These are phyloP conservation scores for Cryptosporidium ryanae DNA, from an alignment of 169 alveolate genomes.

Conservation along the genomic window DNA sequence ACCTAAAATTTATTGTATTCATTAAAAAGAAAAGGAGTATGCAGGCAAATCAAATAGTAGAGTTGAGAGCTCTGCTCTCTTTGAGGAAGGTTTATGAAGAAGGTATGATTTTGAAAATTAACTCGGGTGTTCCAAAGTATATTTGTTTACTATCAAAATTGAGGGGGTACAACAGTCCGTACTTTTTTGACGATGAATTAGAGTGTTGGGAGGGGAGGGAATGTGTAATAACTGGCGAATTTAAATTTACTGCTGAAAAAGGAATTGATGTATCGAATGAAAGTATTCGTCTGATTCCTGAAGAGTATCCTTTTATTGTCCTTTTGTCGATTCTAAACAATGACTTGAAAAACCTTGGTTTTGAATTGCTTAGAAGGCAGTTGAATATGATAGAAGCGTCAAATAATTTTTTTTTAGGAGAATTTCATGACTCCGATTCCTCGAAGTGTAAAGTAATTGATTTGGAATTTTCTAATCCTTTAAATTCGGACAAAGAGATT, in stretches of 20 bases:
- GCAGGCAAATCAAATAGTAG: constrained; percentile 51
- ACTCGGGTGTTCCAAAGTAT: constrained; percentile 18
- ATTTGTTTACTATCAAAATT: constrained; percentile 39
- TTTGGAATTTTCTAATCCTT: not conserved
- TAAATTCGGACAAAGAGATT: not conserved
- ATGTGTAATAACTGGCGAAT: constrained; percentile 45
- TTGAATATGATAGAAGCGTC: constrained; percentile 17
- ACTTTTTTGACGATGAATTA: constrained; percentile 36
- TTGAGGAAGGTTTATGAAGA: constrained; percentile 40
- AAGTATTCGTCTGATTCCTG: constrained; percentile 25
- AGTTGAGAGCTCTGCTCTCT: constrained; percentile 43
- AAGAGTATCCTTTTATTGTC: not conserved
- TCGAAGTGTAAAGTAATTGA: not conserved
- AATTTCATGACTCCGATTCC: too few species aligned
- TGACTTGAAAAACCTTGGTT: constrained; percentile 14
- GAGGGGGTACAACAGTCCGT: constrained; percentile 36
- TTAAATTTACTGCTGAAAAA: constrained; percentile 23
- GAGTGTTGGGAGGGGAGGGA: constrained; percentile 74
- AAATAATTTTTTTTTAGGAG: not conserved
- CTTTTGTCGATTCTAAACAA: constrained; percentile 1
- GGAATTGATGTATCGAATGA: constrained; percentile 56
- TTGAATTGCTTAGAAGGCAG: constrained; percentile 20
- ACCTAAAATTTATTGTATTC: not conserved
- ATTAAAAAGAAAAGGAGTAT: not conserved
- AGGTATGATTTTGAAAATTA: constrained; percentile 5